phyloP scores from a whole-genome alignment of 306 rosid species.

The Biancaea sappan region DNA sequence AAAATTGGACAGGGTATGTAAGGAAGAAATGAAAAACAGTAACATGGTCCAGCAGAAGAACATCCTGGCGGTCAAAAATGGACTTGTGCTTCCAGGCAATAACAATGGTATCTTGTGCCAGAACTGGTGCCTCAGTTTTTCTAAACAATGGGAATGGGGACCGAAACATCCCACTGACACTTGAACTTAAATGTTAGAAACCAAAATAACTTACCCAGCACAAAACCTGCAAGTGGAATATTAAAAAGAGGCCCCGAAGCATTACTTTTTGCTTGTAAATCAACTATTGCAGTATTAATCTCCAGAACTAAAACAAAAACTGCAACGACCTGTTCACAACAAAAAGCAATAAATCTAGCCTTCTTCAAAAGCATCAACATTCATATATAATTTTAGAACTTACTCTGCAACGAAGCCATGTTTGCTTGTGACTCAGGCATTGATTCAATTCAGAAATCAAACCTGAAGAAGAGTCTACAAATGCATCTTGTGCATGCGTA shows the following conservation, averaged over 20 bases:
- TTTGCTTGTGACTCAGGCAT: slow-evolving; percentile 43
- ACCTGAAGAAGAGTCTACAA: slow-evolving; percentile 44
- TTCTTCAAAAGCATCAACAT: slow-evolving; percentile 16
- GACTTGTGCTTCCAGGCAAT: background rate
- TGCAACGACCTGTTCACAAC: slow-evolving; percentile 68
- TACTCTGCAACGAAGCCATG: slow-evolving; percentile 71
- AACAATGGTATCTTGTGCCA: no score
- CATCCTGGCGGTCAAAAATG: slow-evolving; percentile 1
- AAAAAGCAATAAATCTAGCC: slow-evolving; percentile 20
- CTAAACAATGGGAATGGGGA: no score
- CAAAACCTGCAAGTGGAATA: slow-evolving; percentile 82
- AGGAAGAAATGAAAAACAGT: slow-evolving; percentile 2
- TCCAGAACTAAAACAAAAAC: slow-evolving; percentile 63
- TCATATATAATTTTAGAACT: slow-evolving; percentile 18
- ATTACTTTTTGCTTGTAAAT: slow-evolving; percentile 32
- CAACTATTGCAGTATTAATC: slow-evolving; percentile 42
- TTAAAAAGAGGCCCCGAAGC: slow-evolving; percentile 44
- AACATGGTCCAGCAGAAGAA: no score
- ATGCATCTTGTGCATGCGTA: slow-evolving; percentile 28
- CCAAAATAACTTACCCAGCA: slow-evolving; percentile 63
- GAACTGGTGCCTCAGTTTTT: no score
- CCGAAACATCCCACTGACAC: no score
- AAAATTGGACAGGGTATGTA: background rate
- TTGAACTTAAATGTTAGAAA: slow-evolving; percentile 7
- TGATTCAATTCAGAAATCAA: slow-evolving; percentile 63